Evolutionary conservation across 1,139 yeast genomes (phyloP).

Genomic region (Debaryomyces singareniensis): DNA sequence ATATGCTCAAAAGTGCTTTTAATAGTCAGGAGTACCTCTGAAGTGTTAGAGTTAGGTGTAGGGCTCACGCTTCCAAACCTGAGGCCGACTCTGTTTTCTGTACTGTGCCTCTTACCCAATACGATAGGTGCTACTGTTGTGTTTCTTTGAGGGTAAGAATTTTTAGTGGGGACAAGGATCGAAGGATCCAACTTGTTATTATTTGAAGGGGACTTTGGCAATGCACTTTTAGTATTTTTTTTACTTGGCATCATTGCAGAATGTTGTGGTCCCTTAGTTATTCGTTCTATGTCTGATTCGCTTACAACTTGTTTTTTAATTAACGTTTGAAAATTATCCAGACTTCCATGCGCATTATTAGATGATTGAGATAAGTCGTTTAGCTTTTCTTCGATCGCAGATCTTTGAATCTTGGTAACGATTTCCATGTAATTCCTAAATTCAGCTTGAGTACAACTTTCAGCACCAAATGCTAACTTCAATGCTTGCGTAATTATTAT

Average conservation of each 20-base stretch:
- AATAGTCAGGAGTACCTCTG: conserved; percentile 16
- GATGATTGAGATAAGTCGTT: conserved; percentile 1
- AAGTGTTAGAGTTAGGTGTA: conserved; percentile 8
- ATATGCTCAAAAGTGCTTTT: conserved; percentile 13
- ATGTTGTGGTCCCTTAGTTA: conserved; percentile 10
- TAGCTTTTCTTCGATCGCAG: conserved; percentile 6
- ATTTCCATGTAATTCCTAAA: conserved; percentile 24
- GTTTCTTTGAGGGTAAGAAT: background rate
- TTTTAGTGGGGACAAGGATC: too few relatives aligned
- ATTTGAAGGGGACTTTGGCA: too few relatives aligned
- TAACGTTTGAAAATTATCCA: background rate
- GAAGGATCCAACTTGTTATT: too few relatives aligned
- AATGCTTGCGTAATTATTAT: conserved; percentile 33
- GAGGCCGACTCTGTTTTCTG: conserved; percentile 8
- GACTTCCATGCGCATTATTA: background rate
- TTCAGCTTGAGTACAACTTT: conserved; percentile 32
- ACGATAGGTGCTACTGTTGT: background rate
- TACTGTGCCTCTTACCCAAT: background rate
- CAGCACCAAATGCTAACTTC: conserved; percentile 34
- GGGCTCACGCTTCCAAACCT: conserved; percentile 20
- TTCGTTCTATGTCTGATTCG: conserved; percentile 7
- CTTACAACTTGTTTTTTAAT: background rate
- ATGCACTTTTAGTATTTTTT: too few relatives aligned
- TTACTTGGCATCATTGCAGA: background rate
- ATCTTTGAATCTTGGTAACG: conserved; percentile 24